These are phyloP conservation scores for Discostella stelligeroides DNA, from an alignment of 108 stramenopile genomes.

Conservation along the genomic window DNA sequence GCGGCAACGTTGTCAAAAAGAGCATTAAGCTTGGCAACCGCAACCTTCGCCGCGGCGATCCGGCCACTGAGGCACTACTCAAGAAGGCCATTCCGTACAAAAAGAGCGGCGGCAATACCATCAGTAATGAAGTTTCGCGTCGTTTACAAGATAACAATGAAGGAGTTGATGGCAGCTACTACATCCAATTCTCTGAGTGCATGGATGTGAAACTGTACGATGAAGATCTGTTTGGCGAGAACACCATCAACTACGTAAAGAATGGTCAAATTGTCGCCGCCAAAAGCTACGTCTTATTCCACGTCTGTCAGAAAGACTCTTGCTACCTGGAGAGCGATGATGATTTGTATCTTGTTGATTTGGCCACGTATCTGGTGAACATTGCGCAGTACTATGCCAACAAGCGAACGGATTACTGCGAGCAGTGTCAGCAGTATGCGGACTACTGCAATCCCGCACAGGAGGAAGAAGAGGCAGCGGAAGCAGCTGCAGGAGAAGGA, in stretches of 20 bases:
- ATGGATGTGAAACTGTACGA: constrained; percentile 24
- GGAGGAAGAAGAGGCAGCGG: constrained; percentile 14
- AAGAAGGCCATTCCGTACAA: constrained; percentile 41
- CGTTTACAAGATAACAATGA: not conserved
- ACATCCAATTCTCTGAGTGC: constrained; percentile 30
- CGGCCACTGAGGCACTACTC: constrained; percentile 26
- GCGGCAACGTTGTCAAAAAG: constrained; percentile 6
- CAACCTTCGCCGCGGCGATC: constrained; percentile 28
- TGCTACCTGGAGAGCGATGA: constrained; percentile 38
- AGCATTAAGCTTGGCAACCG: constrained; percentile 26
- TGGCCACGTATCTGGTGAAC: constrained; percentile 40
- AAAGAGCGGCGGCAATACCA: not conserved
- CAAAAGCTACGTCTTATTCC: constrained; percentile 33
- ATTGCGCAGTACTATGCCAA: constrained; percentile 42
- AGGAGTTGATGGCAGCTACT: constrained; percentile 31
- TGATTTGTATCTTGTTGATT: constrained; percentile 51
- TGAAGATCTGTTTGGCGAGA: constrained; percentile 23
- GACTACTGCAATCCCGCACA: constrained; percentile 17
- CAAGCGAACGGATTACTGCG: constrained; percentile 46
- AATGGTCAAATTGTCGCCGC: constrained; percentile 24
- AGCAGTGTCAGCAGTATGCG: constrained; percentile 33
- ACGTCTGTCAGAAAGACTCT: constrained; percentile 19
- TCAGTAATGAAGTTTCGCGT: constrained; percentile 3
- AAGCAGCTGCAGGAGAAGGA: too few species aligned
- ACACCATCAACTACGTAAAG: constrained; percentile 24